These are phyloP conservation scores for Alternaria gansuensis DNA, from an alignment of 2,329 filamentous ascomycete genomes.

Conservation along the genomic window DNA sequence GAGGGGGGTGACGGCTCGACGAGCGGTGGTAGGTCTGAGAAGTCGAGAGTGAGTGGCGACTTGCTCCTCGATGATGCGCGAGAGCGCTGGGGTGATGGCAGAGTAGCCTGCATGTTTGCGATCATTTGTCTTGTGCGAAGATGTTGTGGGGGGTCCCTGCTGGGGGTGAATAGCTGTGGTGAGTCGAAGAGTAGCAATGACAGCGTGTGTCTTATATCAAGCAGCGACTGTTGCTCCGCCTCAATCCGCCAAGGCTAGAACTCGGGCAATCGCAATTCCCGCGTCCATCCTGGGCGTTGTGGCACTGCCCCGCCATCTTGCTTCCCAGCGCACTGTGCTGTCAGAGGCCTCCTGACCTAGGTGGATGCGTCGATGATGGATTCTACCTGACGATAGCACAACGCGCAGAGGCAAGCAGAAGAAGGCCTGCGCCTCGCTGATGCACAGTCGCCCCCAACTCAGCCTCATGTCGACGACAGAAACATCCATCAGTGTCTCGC, in stretches of 20 bases:
- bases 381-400: constrained; percentile 19
- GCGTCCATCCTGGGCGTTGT: constrained; percentile 26
- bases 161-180: constrained; percentile 25
- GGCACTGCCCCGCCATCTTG: constrained; percentile 43
- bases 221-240: constrained; percentile 27
- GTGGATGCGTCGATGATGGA: constrained; percentile 32
- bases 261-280: constrained; percentile 26
- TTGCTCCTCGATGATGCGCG: constrained; percentile 50
- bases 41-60: constrained; percentile 72
- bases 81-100: constrained; percentile 48
- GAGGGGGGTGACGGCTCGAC: constrained; percentile 76
- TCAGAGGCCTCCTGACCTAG: constrained; percentile 29
- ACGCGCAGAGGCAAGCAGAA: constrained; percentile 29
- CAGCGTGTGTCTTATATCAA: constrained; percentile 38
- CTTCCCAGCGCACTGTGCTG: constrained; percentile 33
- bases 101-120: constrained; percentile 42
- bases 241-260: constrained; percentile 29
- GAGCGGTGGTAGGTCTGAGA: constrained; percentile 75
- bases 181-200: constrained; percentile 25
- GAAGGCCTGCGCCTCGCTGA: constrained; percentile 23
- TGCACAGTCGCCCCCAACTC: constrained; percentile 30
- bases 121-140: constrained; percentile 26
- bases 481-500: constrained; percentile 22
- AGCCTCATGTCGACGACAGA: constrained; percentile 31
- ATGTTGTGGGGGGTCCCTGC: constrained; percentile 14